Conservation (phyloP, 2,329 filamentous ascomycete species). For the Colletotrichum eleusines region DNA sequence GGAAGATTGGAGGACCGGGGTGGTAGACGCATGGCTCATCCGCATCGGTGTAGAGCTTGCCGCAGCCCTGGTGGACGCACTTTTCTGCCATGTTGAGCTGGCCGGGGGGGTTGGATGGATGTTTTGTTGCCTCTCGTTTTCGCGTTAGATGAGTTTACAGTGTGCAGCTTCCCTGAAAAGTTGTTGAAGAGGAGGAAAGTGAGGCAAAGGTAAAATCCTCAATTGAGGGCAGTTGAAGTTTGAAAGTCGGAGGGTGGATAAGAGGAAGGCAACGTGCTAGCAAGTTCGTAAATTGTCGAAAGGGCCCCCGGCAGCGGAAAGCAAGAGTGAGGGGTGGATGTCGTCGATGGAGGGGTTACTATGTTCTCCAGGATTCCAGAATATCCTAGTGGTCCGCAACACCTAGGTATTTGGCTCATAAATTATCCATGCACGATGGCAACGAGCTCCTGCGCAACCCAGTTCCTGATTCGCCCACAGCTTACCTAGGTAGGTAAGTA, state of each 20-base stretch:
- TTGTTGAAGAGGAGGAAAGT: neutral
- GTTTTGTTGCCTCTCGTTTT: slow-evolving; percentile 28
- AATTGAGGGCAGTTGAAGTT: slow-evolving; percentile 28
- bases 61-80: slow-evolving; percentile 97
- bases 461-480: slow-evolving; percentile 18
- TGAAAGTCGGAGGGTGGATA: slow-evolving; percentile 5
- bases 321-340: slow-evolving; percentile 32
- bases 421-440: slow-evolving; percentile 33
- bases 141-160: neutral
- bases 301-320: slow-evolving; percentile 16
- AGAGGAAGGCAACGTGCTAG: slow-evolving; percentile 17
- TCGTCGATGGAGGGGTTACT: slow-evolving; percentile 41
- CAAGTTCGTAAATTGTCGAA: slow-evolving; percentile 31
- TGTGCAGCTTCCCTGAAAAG: slow-evolving; percentile 9
- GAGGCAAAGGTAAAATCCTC: slow-evolving; percentile 8
- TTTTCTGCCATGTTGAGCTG: slow-evolving; percentile 75
- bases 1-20: slow-evolving; percentile 92
- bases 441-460: slow-evolving; percentile 11
- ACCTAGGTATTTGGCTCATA: slow-evolving; percentile 29
- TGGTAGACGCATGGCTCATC: slow-evolving; percentile 92
- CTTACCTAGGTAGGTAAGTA: no score
- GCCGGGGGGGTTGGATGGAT: slow-evolving; percentile 11
- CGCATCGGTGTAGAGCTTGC: slow-evolving; percentile 85
- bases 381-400: slow-evolving; percentile 37
- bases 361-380: slow-evolving; percentile 44